phyloP scores from a whole-genome alignment of 331 rosid species.

The Rhamnella rubrinervis region DNA sequence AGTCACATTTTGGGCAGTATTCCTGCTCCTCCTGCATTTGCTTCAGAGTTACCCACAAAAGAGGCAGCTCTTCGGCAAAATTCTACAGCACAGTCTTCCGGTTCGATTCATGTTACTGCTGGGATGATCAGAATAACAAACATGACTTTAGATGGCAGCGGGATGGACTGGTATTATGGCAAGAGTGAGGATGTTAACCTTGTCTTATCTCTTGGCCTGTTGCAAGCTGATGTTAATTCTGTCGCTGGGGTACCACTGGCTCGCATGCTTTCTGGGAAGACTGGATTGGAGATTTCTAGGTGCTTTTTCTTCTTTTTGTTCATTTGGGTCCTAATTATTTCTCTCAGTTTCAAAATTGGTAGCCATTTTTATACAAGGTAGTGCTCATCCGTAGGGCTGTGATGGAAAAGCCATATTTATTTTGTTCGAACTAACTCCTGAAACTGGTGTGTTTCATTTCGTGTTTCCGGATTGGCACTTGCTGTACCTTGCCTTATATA shows the following conservation, averaged over 20 bases:
- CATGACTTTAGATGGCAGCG: slow-evolving; percentile 42
- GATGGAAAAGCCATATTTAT: slow-evolving; percentile 7
- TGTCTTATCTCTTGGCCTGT: slow-evolving; percentile 37
- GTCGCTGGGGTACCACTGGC: slow-evolving; percentile 37
- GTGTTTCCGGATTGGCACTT: too few species aligned
- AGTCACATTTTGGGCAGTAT: slow-evolving; percentile 58
- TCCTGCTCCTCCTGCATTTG: slow-evolving; percentile 88
- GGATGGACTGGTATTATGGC: slow-evolving; percentile 49
- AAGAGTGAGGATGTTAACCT: slow-evolving; percentile 59
- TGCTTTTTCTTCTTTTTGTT: slow-evolving; percentile 65
- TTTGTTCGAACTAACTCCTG: slow-evolving; percentile 24
- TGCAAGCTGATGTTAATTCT: slow-evolving; percentile 31
- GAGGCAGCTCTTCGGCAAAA: slow-evolving; percentile 46
- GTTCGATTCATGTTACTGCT: slow-evolving; percentile 63
- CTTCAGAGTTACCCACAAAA: slow-evolving; percentile 72
- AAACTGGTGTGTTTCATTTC: too few species aligned
- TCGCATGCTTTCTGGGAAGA: slow-evolving; percentile 50
- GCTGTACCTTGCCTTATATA: too few species aligned
- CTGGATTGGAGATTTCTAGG: slow-evolving; percentile 48
- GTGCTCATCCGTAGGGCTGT: slow-evolving; percentile 13
- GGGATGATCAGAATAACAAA: slow-evolving; percentile 78
- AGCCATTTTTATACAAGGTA: slow-evolving; percentile 54
- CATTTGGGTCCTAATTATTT: slow-evolving; percentile 66
- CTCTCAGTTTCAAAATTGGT: slow-evolving; percentile 67
- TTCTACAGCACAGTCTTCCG: slow-evolving; percentile 61